Evolutionary conservation across 2,329 filamentous ascomycete species (phyloP), one percentile per base, ranked within the genome.

Genomic region (Hypoxylon sp.): DNA sequence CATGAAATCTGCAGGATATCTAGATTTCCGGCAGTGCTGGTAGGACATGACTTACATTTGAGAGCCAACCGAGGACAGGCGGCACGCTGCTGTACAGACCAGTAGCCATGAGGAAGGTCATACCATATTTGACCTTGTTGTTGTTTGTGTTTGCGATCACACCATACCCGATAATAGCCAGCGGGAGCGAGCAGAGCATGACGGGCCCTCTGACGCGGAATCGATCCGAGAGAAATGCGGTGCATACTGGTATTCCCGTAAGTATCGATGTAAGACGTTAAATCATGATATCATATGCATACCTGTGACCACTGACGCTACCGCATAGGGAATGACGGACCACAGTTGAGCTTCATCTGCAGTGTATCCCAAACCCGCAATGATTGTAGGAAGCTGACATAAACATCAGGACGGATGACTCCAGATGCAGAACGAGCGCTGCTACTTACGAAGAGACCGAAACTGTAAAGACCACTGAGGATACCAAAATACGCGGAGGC

Each of bases 91-190:
- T 83, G 74, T 91, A 92, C 75, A 91, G 82, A 8, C 89, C 89
- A 0, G 85, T 86, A 0, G 89, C 87, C 88, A 91, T 90, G 59
- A 92, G 80, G 73, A 89, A 90, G 0, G 89, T 91, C 87, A 91
- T 91, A 42, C 83, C 88, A 71, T 91, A 91, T 56, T 88, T 86
- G 3, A 86, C 82, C 1, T 83, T 81, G 21, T 83, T 81, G 8
- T 80, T 75, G 17, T 86, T 82, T 52, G 88, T 87, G 67, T 89
- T 88, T 55, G 87, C 87, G 61, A 91, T 91, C 6, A 86, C 86
- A 0, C 85, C 89, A 71, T 92, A 92, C 15, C 90, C 90, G 17
- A 86, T 81, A 59, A 92, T 91, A 24, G 89, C 88, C 52, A 91
- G 81, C 7, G 88, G 88, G 0, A 92, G 81, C 0, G 87, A 88